Evolutionary conservation across 106 monocot genomes (phyloP).

Genomic region (Apostasia ramifera): DNA sequence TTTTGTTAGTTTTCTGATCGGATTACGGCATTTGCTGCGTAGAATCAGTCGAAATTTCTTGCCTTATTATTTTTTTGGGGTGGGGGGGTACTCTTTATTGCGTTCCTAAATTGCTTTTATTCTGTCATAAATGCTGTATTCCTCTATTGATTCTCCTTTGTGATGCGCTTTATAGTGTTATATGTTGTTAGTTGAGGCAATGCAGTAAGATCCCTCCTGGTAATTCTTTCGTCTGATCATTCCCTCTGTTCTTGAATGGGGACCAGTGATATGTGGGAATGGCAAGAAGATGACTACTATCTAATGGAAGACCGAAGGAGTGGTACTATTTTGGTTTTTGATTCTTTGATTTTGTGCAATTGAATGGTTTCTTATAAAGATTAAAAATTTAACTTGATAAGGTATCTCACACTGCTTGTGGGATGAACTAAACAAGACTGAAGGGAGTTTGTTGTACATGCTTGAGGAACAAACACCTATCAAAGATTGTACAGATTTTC

Average conservation of each 20-base stretch:
- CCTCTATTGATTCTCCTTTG: too few relatives aligned
- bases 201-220: not conserved
- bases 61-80: too few relatives aligned
- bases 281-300: conserved; percentile 53
- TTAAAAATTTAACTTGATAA: not conserved
- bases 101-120: too few relatives aligned
- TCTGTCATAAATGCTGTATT: too few relatives aligned
- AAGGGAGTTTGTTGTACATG: conserved; percentile 46
- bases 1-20: too few relatives aligned
- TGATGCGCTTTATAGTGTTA: too few relatives aligned
- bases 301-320: conserved; percentile 21
- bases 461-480: conserved; percentile 82
- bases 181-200: not conserved
- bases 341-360: not conserved
- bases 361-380: conserved; percentile 1
- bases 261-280: conserved; percentile 64
- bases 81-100: too few relatives aligned
- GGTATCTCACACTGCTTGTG: conserved; percentile 43
- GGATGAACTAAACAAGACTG: conserved; percentile 49
- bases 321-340: conserved; percentile 24
- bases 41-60: too few relatives aligned
- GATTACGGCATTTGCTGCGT: too few relatives aligned
- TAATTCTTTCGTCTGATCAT: not conserved
- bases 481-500: conserved; percentile 63
- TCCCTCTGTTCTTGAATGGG: not conserved